Evolutionary conservation across 306 rosid species (phyloP).

Genomic region (Quercus cerris): DNA sequence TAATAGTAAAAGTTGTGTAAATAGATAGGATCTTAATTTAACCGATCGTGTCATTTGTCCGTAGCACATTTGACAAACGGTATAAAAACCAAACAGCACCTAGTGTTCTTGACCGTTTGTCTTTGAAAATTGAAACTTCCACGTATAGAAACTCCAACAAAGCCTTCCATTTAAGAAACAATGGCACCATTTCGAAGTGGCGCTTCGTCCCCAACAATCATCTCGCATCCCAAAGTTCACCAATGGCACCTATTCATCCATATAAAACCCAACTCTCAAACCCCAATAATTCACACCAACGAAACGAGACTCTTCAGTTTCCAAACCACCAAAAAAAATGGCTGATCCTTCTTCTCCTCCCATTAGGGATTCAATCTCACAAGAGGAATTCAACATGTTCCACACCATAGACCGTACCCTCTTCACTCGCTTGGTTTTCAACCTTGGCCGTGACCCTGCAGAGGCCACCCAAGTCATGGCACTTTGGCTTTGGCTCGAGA

Average conservation of each 20-base stretch:
- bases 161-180: constrained; percentile 15
- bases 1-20: too few relatives aligned
- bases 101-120: background rate
- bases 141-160: background rate
- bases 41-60: background rate
- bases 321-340: constrained; percentile 5
- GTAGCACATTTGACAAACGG: background rate
- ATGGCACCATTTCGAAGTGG: constrained; percentile 4
- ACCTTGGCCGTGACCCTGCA: constrained; percentile 31
- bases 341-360: constrained; percentile 4
- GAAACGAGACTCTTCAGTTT: too few relatives aligned
- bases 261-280: constrained; percentile 10
- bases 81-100: background rate
- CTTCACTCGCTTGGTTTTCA: constrained; percentile 41
- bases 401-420: constrained; percentile 57
- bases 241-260: constrained; percentile 15
- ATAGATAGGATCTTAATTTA: too few relatives aligned
- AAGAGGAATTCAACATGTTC: constrained; percentile 52
- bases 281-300: background rate
- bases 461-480: constrained; percentile 50
- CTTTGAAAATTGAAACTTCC: background rate
- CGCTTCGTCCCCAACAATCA: background rate
- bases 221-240: background rate
- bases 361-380: constrained; percentile 2
- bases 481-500: constrained; percentile 65